These are phyloP conservation scores for Simplicillium aogashimaense DNA, from an alignment of 2,329 filamentous ascomycete species.

Conservation along the genomic window DNA sequence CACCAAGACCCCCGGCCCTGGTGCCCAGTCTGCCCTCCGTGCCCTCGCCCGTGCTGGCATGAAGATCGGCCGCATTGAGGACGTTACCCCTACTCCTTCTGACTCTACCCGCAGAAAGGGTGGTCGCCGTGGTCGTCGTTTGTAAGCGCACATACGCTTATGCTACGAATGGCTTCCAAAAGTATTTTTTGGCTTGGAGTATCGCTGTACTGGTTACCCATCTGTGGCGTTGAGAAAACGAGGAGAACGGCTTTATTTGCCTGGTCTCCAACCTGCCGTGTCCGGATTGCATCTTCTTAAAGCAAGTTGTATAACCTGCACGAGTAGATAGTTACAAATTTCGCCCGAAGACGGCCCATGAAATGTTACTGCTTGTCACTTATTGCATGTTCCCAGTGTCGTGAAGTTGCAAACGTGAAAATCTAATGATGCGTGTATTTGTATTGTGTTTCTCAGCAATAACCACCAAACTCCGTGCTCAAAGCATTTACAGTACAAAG, in stretches of 20 bases:
- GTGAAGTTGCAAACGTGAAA: neutral
- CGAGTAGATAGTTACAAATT: slow-evolving; percentile 29
- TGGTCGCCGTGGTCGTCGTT: slow-evolving; percentile 99
- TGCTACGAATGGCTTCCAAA: neutral
- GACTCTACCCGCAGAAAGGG: slow-evolving; percentile 99
- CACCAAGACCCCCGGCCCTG: slow-evolving; percentile 99
- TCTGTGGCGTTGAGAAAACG: slow-evolving; percentile 61
- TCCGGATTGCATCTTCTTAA: slow-evolving; percentile 19
- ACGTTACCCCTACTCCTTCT: slow-evolving; percentile 97
- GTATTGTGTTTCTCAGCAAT: slow-evolving; percentile 2
- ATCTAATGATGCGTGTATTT: neutral
- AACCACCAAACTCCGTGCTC: neutral
- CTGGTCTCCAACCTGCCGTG: slow-evolving; percentile 52
- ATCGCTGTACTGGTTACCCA: slow-evolving; percentile 35
- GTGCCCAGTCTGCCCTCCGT: slow-evolving; percentile 97
- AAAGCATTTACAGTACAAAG: no score
- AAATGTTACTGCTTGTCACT: slow-evolving; percentile 18
- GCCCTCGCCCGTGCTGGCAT: slow-evolving; percentile 98
- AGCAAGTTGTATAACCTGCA: slow-evolving; percentile 14
- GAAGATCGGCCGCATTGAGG: slow-evolving; percentile 99
- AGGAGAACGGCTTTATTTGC: slow-evolving; percentile 58
- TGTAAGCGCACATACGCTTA: slow-evolving; percentile 46
- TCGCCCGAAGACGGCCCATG: slow-evolving; percentile 32
- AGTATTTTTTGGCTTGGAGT: slow-evolving; percentile 20
- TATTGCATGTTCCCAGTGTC: slow-evolving; percentile 5